Conservation (phyloP, 208 protist species). For the Tetramitus jugosus region DNA sequence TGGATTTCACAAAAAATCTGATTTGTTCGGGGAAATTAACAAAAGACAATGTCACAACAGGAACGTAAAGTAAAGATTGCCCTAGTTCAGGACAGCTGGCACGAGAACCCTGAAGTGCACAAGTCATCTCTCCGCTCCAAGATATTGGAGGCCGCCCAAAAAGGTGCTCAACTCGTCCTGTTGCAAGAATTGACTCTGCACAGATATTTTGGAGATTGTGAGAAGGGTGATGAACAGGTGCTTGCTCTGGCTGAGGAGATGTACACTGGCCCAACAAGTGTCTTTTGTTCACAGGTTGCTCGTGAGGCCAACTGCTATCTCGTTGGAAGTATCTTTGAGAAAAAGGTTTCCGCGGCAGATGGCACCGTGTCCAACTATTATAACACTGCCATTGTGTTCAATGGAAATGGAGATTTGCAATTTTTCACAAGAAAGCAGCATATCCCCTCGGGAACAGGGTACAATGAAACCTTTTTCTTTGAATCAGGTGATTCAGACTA, state of each 20-base stretch:
- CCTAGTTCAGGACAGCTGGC: background rate
- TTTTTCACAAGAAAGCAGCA: conserved; percentile 28
- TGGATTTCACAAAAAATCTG: too few species aligned
- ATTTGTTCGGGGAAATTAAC: too few species aligned
- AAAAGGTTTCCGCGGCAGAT: too few species aligned
- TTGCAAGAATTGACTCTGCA: conserved; percentile 22
- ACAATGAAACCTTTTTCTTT: conserved; percentile 26
- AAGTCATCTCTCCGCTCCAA: background rate
- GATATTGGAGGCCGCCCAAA: background rate
- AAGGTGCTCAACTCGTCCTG: background rate
- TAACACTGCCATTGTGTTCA: conserved; percentile 21
- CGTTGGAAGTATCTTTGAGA: conserved; percentile 25
- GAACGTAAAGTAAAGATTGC: background rate
- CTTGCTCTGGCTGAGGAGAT: background rate
- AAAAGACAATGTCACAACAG: background rate
- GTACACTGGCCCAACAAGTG: background rate
- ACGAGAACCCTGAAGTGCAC: background rate
- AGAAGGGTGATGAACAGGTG: background rate
- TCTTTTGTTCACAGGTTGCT: conserved; percentile 21
- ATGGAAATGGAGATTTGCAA: background rate
- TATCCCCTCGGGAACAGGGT: conserved; percentile 17
- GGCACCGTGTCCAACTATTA: conserved; percentile 16
- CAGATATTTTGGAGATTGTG: conserved; percentile 14
- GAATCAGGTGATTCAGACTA: conserved; percentile 25
- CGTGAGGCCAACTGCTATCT: background rate